phyloP scores from a whole-genome alignment of 2,329 filamentous ascomycete species.

The Claviceps fusiformis region DNA sequence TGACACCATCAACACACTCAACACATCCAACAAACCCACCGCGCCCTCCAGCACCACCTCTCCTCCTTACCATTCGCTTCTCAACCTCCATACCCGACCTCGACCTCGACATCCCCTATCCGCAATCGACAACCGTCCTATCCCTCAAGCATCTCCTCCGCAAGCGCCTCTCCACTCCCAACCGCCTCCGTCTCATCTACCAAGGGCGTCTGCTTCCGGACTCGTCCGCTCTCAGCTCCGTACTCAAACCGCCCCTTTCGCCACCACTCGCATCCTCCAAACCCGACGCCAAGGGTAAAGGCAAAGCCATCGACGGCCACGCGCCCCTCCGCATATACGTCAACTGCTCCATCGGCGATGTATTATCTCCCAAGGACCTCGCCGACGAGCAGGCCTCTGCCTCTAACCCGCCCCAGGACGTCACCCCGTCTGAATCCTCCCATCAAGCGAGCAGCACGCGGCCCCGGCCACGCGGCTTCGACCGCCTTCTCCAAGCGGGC shows the following conservation, averaged over 20 bases:
- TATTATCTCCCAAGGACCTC: conserved; percentile 56
- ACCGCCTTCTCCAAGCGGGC: conserved; percentile 66
- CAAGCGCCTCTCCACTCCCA: conserved; percentile 50
- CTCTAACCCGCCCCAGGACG: conserved; percentile 25
- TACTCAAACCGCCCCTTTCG: conserved; percentile 51
- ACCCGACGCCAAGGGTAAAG: conserved; percentile 25
- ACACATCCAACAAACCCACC: conserved; percentile 8
- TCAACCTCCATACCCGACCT: conserved; percentile 74
- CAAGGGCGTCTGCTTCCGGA: conserved; percentile 78
- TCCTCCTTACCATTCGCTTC: conserved; percentile 83
- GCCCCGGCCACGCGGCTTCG: conserved; percentile 57
- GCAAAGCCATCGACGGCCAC: conserved; percentile 42
- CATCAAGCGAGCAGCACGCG: conserved; percentile 13
- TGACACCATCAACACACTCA: conserved; percentile 6
- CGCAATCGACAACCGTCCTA: conserved; percentile 56
- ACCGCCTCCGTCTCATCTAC: conserved; percentile 78
- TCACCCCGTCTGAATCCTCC: conserved; percentile 23
- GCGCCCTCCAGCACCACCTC: conserved; percentile 17
- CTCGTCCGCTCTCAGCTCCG: conserved; percentile 49
- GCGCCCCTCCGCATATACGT: conserved; percentile 54
- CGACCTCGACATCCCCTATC: conserved; percentile 57
- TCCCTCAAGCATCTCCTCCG: conserved; percentile 76
- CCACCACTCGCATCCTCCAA: conserved; percentile 27
- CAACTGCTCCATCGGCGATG: conserved; percentile 80
- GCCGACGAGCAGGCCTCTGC: conserved; percentile 46